Base-by-base conservation (phyloP, 257 asterid genomes). In the Oldenlandia corymbosa region DNA sequence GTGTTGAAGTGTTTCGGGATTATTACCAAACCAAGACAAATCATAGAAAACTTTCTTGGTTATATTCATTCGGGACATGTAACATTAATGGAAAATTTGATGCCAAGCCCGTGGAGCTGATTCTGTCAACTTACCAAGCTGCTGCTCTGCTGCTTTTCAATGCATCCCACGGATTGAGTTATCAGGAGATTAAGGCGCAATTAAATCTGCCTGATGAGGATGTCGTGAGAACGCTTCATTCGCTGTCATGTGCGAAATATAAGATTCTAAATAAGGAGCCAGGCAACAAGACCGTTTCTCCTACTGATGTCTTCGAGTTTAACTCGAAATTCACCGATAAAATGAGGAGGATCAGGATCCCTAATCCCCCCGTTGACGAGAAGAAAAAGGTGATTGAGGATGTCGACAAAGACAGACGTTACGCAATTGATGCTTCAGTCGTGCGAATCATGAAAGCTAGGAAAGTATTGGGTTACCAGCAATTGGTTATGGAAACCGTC, bases 381-480 rank as follows among this genome's bases (percentile, higher is more conserved):
- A 52, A 14, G 34, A 52, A 52, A 32, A 52, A 52, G 58, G 36
- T 52, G 27, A 30, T 24, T 27, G 58, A 52, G 34, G 58, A 52
- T 52, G 58, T 52, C 17, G 58, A 10, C 0, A 12, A 52, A 6
- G 58, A 52, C 58, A 52, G 58, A 32, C 28, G 58, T 1, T 26
- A 23, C 32, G 12, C 34, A 13, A 26, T 52, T 24, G 58, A 52
- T 52, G 58, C 58, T 5, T 26, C 58, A 18, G 2, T 52, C 26
- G 58, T 52, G 0, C 13, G 58, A 1, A 21, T 52, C 6, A 52
- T 52, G 58, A 52, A 52, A 32, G 26, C 32, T 30, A 23, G 58
- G 34, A 52, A 52, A 30, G 58, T 52, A 4, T 52, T 52, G 34
- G 58, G 34, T 8, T 52, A 52, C 17, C 58, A 52, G 58, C 27